Base-by-base conservation (phyloP, 495 filamentous ascomycete species). In the Podospora fimiseda region DNA sequence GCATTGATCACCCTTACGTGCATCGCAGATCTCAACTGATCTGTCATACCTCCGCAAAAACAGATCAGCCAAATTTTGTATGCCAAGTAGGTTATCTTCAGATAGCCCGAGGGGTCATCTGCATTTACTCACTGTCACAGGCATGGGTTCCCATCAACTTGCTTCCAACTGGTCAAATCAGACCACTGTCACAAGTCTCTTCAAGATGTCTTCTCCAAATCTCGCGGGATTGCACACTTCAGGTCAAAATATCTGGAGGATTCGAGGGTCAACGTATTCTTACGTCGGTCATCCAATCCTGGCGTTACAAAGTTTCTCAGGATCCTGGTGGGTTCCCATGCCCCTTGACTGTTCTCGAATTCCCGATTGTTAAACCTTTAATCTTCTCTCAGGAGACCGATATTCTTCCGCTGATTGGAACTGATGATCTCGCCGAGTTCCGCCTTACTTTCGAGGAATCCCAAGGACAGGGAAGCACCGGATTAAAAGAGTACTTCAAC, bases 21-120 rank as follows among this genome's bases (percentile, higher is more conserved):
- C 23, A 30, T 16, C 27, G 15, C 18, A 7, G 7, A 20, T 21
- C 14, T 39, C 19, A 0, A 27, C 46, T 52, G 30, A 51, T 44
- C 33, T 43, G 6, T 11, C 2, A 5, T n/a, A 18, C 46, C 24
- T 14, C n/a, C n/a, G n/a, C n/a, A n/a, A n/a, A n/a, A 7, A 20
- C 55, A 41, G 60, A 38, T 59, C 46, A 65, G 62, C 24, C 60
- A 65, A 38, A 50, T 65, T 11, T 40, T 65, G 4, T 63, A 57
- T 37, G 52, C 55, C 21, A 58, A 60, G 62, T 65, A 43, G n/a
- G n/a, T n/a, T n/a, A n/a, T n/a, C n/a, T n/a, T n/a, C n/a, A n/a
- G n/a, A n/a, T n/a, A n/a, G n/a, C n/a, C n/a, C n/a, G n/a, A n/a
- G n/a, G n/a, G n/a, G n/a, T n/a, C n/a, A n/a, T n/a, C 2, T 40